phyloP scores from a whole-genome alignment of 2,329 filamentous ascomycete species.

The Pestalotiopsis sp. region DNA sequence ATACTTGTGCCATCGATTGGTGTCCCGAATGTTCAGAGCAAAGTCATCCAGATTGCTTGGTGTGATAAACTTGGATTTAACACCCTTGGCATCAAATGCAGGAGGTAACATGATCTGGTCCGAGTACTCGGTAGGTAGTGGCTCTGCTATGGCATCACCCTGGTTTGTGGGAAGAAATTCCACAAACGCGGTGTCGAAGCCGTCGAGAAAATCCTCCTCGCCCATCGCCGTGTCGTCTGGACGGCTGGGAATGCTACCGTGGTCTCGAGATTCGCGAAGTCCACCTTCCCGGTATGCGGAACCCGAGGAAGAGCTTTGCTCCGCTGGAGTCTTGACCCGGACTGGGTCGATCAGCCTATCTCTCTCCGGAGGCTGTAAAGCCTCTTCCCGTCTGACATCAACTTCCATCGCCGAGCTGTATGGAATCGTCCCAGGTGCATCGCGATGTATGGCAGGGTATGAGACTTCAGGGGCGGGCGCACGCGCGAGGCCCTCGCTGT shows the following conservation, averaged over 20 bases:
- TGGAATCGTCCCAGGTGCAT: background rate
- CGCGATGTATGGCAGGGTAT: background rate
- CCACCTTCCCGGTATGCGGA: background rate
- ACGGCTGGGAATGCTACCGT: background rate
- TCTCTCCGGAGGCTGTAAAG: background rate
- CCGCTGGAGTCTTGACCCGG: background rate
- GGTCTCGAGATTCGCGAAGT: background rate
- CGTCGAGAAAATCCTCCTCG: constrained; percentile 26
- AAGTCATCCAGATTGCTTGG: constrained; percentile 33
- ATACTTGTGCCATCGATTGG: constrained; percentile 31
- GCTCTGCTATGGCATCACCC: constrained; percentile 31
- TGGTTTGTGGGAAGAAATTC: constrained; percentile 22
- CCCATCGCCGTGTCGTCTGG: background rate
- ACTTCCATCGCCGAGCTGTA: background rate
- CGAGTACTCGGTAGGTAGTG: constrained; percentile 30
- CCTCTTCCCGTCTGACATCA: background rate
- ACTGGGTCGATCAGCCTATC: background rate
- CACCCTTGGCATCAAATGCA: constrained; percentile 28
- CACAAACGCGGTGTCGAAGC: constrained; percentile 28
- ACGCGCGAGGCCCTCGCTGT: background rate
- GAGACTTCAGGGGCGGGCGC: background rate
- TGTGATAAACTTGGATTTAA: constrained; percentile 33
- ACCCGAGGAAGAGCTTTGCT: background rate
- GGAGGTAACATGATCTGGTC: constrained; percentile 33
- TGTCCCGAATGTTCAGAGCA: constrained; percentile 30